A percentile compares a stretch with the other conserved stretches of the same genome.
phyloP scores from a whole-genome alignment of 2,329 filamentous ascomycete genomes.

The Hypomyces rosellus region DNA sequence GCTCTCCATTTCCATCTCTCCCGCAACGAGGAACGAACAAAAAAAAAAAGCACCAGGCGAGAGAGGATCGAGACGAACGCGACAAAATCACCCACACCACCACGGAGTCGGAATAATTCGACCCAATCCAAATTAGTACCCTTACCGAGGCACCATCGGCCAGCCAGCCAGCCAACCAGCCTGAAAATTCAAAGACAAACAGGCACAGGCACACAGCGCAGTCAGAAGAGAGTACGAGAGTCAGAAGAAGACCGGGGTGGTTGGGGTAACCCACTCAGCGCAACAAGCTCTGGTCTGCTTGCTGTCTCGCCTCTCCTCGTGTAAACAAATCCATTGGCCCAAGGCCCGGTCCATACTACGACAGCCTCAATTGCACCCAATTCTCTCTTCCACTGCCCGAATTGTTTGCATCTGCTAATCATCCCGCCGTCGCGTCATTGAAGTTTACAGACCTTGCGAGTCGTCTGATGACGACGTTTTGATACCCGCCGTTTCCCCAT shows the following conservation, averaged over 20 bases:
- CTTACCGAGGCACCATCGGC: constrained; percentile 9
- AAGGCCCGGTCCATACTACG: constrained; percentile 14
- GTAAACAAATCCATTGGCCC: constrained; percentile 36
- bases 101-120: background rate
- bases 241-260: constrained; percentile 6
- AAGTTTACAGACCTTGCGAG: constrained; percentile 12
- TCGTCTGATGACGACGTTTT: constrained; percentile 9
- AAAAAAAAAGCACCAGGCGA: too few relatives aligned
- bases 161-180: background rate
- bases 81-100: background rate
- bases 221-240: background rate
- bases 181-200: background rate
- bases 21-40: too few relatives aligned
- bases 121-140: background rate
- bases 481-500: constrained; percentile 4
- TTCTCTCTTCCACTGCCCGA: constrained; percentile 12
- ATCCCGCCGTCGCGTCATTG: constrained; percentile 13
- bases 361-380: constrained; percentile 23
- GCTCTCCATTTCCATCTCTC: too few relatives aligned
- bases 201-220: background rate
- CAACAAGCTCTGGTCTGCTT: constrained; percentile 10
- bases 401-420: constrained; percentile 14
- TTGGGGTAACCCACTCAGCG: constrained; percentile 11
- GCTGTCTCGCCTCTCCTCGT: constrained; percentile 16
- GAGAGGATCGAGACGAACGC: background rate